phyloP scores from a whole-genome alignment of 306 rosid species.

The Quercus parvula region DNA sequence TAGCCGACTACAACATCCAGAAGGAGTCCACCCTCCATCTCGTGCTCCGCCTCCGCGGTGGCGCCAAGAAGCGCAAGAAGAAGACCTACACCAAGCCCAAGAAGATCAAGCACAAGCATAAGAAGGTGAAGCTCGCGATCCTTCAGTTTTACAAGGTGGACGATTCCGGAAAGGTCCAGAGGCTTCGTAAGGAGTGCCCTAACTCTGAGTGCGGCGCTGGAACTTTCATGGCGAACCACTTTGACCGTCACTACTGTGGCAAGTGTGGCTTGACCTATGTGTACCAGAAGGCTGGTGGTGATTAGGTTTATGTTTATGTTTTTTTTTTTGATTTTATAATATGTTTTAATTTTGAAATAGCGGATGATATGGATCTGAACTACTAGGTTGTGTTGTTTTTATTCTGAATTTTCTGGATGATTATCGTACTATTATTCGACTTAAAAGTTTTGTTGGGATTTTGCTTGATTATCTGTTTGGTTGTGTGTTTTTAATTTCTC shows the following conservation, averaged over 20 bases:
- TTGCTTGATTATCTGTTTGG: neutral
- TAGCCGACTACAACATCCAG: constrained; percentile 94
- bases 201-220: constrained; percentile 91
- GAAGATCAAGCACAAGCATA: constrained; percentile 96
- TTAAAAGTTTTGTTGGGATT: neutral
- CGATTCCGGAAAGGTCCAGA: constrained; percentile 80
- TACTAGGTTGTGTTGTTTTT: neutral
- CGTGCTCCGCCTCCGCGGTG: constrained; percentile 90
- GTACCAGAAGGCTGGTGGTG: constrained; percentile 77
- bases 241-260: constrained; percentile 92
- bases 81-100: constrained; percentile 96
- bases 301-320: constrained; percentile 21
- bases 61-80: constrained; percentile 96
- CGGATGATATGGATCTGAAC: neutral
- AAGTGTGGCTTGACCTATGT: constrained; percentile 91
- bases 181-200: constrained; percentile 93
- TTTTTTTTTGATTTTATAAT: neutral
- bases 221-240: constrained; percentile 91
- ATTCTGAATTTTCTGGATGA: neutral
- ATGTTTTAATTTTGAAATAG: neutral
- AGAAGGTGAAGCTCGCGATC: constrained; percentile 86
- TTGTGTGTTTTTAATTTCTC: neutral
- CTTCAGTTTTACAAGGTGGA: constrained; percentile 91
- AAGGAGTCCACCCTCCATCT: constrained; percentile 90
- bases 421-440: neutral